A percentile compares a stretch with the other conserved stretches of the same genome.
Evolutionary conservation across 1,284 basidiomycete species (phyloP).

Genomic region (Puccinia polysora): DNA sequence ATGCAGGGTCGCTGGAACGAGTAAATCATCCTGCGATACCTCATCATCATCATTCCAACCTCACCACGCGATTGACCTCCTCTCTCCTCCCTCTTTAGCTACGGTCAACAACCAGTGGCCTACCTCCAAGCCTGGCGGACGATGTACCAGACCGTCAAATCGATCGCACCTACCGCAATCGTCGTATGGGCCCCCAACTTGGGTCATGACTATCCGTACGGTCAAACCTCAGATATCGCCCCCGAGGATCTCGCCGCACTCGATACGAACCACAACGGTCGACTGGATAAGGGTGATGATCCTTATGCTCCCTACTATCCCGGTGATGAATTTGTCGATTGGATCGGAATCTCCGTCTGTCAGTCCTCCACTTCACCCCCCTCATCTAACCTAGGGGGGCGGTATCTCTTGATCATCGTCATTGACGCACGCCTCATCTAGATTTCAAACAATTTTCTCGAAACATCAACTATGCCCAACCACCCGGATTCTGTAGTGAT

Average conservation of each 20-base stretch:
- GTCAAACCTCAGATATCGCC: slow-evolving; percentile 26
- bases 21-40: not conserved
- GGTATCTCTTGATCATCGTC: not conserved
- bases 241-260: not conserved
- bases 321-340: slow-evolving; percentile 44
- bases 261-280: slow-evolving; percentile 42
- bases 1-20: slow-evolving; percentile 51
- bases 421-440: not conserved
- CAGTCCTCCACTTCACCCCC: not conserved
- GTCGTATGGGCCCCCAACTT: slow-evolving; percentile 53
- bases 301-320: slow-evolving; percentile 44
- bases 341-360: slow-evolving; percentile 44
- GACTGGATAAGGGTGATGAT: slow-evolving; percentile 39
- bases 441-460: slow-evolving; percentile 39
- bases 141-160: slow-evolving; percentile 49
- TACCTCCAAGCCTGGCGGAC: slow-evolving; percentile 47
- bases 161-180: slow-evolving; percentile 48
- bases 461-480: slow-evolving; percentile 29
- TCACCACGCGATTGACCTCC: not conserved
- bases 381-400: too few relatives aligned
- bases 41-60: not conserved
- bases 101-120: slow-evolving; percentile 49
- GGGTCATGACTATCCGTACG: slow-evolving; percentile 45
- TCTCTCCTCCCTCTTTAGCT: slow-evolving; percentile 27
- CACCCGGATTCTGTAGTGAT: slow-evolving; percentile 27